phyloP scores from a whole-genome alignment of 2,329 filamentous ascomycete species.

The Metarhizium rileyi region DNA sequence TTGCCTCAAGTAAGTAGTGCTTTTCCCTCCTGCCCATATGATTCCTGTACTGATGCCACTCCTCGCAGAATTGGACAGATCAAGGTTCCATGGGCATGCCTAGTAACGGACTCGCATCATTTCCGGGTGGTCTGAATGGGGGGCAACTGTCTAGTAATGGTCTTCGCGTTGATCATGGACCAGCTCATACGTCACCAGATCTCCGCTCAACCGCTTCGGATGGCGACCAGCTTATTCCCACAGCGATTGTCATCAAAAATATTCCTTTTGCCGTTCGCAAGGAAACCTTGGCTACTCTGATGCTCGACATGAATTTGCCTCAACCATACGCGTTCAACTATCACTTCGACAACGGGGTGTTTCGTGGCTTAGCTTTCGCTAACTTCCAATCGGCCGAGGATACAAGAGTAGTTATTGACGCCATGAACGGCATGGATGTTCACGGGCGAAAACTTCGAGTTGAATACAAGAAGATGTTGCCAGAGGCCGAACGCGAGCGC shows the following conservation, averaged over 20 bases:
- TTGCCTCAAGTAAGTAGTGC: slow-evolving; percentile 60
- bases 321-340: slow-evolving; percentile 99
- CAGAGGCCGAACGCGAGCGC: slow-evolving; percentile 83
- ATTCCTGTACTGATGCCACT: slow-evolving; percentile 1
- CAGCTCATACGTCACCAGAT: slow-evolving; percentile 30
- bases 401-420: slow-evolving; percentile 83
- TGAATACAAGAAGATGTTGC: slow-evolving; percentile 99
- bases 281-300: slow-evolving; percentile 83
- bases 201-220: slow-evolving; percentile 36
- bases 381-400: slow-evolving; percentile 97
- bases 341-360: slow-evolving; percentile 97
- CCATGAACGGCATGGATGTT: slow-evolving; percentile 91
- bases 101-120: slow-evolving; percentile 24
- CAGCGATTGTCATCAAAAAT: slow-evolving; percentile 98
- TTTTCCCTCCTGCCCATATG: neutral
- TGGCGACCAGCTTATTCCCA: slow-evolving; percentile 87
- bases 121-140: slow-evolving; percentile 24
- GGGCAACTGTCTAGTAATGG: slow-evolving; percentile 29
- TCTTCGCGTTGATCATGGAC: slow-evolving; percentile 33
- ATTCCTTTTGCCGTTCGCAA: slow-evolving; percentile 98
- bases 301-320: slow-evolving; percentile 89
- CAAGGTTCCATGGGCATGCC: slow-evolving; percentile 34
- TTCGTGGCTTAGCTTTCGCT: slow-evolving; percentile 89
- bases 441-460: slow-evolving; percentile 90
- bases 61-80: slow-evolving; percentile 40